Conservation (phyloP, 2,329 filamentous ascomycete genomes). For the Pseudopyricularia cyperi region DNA sequence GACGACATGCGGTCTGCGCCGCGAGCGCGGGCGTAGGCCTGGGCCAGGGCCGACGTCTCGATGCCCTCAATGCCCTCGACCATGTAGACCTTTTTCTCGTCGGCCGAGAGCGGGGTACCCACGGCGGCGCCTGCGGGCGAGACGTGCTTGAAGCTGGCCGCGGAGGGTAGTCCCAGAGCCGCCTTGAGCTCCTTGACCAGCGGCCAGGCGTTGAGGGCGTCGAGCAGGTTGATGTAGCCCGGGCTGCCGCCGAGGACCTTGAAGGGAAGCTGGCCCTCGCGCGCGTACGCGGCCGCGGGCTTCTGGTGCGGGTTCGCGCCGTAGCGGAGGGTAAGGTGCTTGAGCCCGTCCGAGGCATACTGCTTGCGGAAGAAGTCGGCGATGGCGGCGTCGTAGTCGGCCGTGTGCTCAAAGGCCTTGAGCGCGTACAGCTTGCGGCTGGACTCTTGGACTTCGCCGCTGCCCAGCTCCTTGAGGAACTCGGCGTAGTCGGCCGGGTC, state of each 20-base stretch:
- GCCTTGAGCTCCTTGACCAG: constrained; percentile 91
- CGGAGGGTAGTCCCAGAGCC: constrained; percentile 76
- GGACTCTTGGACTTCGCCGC: constrained; percentile 72
- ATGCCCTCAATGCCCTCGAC: constrained; percentile 89
- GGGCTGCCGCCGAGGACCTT: constrained; percentile 82
- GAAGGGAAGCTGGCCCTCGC: constrained; percentile 70
- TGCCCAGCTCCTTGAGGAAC: constrained; percentile 81
- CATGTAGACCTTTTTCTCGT: constrained; percentile 96
- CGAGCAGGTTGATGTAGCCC: constrained; percentile 94
- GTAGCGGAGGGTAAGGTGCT: constrained; percentile 80
- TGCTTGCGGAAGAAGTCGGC: constrained; percentile 96
- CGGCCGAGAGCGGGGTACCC: constrained; percentile 70
- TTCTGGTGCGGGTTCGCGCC: constrained; percentile 98
- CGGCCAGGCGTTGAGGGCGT: constrained; percentile 93
- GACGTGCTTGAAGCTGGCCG: constrained; percentile 98
- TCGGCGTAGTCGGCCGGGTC: constrained; percentile 88
- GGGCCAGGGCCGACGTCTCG: constrained; percentile 72
- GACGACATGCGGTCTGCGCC: constrained; percentile 98
- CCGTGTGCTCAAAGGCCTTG: constrained; percentile 97
- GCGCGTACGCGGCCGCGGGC: constrained; percentile 74
- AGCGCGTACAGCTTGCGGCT: constrained; percentile 84
- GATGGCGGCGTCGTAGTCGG: constrained; percentile 91
- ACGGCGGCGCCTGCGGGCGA: constrained; percentile 94
- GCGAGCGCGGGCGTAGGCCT: constrained; percentile 89
- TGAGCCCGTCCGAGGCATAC: constrained; percentile 74